Percentiles rank a stretch among this genome's conserved stretches.
Evolutionary conservation across 176 grass and related monocot species (phyloP).

Genomic region (Rhynchospora pubera): DNA sequence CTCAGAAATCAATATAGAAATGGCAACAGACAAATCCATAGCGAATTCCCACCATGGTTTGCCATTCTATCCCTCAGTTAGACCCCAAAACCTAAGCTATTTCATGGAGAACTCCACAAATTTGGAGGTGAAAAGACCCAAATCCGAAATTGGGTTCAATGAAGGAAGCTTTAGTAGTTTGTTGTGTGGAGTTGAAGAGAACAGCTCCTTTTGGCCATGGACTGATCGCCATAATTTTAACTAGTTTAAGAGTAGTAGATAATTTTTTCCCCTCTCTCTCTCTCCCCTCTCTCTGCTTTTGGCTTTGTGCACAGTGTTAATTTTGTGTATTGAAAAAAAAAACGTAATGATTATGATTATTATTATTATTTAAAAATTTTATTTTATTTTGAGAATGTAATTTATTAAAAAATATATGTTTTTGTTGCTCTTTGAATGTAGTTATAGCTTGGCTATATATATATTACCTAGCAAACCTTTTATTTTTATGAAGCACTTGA

Average conservation of each 20-base stretch:
- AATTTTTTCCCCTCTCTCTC: slow-evolving; percentile 12
- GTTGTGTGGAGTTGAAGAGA: slow-evolving; percentile 31
- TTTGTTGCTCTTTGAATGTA: slow-evolving; percentile 1
- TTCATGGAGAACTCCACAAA: slow-evolving; percentile 33
- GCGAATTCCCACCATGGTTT: slow-evolving; percentile 24
- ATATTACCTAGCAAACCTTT: not conserved
- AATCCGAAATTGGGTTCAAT: slow-evolving; percentile 25
- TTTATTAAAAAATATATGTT: not conserved
- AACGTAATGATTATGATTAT: slow-evolving; percentile 8
- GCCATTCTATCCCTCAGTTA: slow-evolving; percentile 21
- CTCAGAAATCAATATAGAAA: slow-evolving; percentile 37
- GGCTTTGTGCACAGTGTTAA: slow-evolving; percentile 23
- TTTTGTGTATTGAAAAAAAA: slow-evolving; percentile 8
- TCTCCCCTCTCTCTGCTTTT: slow-evolving; percentile 20
- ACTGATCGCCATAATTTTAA: slow-evolving; percentile 39
- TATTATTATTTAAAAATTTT: slow-evolving; percentile 6
- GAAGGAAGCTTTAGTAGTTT: slow-evolving; percentile 38
- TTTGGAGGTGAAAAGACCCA: slow-evolving; percentile 27
- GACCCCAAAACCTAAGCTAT: slow-evolving; percentile 23
- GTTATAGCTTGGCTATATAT: not conserved
- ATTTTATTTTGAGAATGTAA: slow-evolving; percentile 10
- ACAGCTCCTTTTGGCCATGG: slow-evolving; percentile 36
- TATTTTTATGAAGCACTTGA: not conserved
- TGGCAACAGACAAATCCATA: slow-evolving; percentile 24
- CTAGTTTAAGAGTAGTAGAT: slow-evolving; percentile 17